Percentiles rank a stretch among this genome's conserved stretches.
phyloP scores from a whole-genome alignment of 1,139 yeast species.

The Blastobotrys apis region DNA sequence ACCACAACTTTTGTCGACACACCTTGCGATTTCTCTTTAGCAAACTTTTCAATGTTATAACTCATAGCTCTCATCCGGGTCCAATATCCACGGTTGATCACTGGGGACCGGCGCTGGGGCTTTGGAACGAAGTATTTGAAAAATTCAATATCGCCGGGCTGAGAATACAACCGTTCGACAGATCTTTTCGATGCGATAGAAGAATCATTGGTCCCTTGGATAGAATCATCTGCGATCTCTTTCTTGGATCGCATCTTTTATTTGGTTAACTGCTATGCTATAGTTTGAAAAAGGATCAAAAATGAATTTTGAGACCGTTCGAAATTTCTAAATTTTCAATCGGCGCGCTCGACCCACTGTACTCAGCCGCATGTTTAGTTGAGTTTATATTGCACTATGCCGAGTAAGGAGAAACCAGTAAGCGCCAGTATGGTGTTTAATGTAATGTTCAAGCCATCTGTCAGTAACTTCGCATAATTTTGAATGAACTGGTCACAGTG shows the following conservation, averaged over 20 bases:
- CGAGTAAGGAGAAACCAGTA: no score
- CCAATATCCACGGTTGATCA: slow-evolving; percentile 83
- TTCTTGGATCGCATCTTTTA: slow-evolving; percentile 17
- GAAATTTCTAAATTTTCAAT: no score
- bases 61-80: slow-evolving; percentile 70
- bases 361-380: no score
- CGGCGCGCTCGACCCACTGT: no score
- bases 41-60: slow-evolving; percentile 46
- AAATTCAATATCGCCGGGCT: slow-evolving; percentile 44
- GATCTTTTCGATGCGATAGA: slow-evolving; percentile 81
- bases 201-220: slow-evolving; percentile 80
- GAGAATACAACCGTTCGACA: slow-evolving; percentile 61
- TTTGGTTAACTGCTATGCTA: neutral
- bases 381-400: no score
- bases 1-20: slow-evolving; percentile 41
- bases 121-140: slow-evolving; percentile 66
- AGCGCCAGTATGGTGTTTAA: no score
- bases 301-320: no score
- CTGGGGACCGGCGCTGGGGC: slow-evolving; percentile 69
- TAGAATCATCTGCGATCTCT: slow-evolving; percentile 40
- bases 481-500: no score
- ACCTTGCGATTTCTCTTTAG: slow-evolving; percentile 6
- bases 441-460: no score
- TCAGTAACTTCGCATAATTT: no score
- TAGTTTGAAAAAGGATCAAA: no score